Evolutionary conservation across 345 rosid genomes (phyloP), one percentile per base, ranked within the genome.

Genomic region (Populus pruinosa): DNA sequence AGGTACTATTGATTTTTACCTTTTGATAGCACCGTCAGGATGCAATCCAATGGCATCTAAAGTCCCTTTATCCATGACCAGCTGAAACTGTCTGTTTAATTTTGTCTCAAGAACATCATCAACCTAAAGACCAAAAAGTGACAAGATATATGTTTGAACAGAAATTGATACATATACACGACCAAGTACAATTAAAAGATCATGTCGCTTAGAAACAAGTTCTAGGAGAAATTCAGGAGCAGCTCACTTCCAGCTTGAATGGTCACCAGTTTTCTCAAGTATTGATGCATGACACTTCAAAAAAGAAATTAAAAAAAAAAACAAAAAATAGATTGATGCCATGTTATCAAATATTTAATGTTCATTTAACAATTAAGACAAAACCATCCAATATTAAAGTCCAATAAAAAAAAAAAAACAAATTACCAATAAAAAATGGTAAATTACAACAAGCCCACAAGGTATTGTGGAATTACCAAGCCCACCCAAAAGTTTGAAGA

Each of bases 41-140:
- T 96, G 98, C 90, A 96, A 87, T 63, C 99, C 98, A 79, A 96
- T 91, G 67, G 98, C 99, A 87, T 96, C 99, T 56, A 96, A 82
- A 49, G 99, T 96, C 73, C 98, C 99, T 87, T 96, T 93, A 87
- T 96, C 99, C 88, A 96, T 87, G 79, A 93, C 97, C 81, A 93
- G 93, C 81, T 83, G 86, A 87, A 91, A 96, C 76, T 88, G 90
- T 70, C 83, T 83, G 50, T 88, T 89, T 81, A 93, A 62, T 74
- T 93, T 96, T 55, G 95, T 92, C 33, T 92, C 93, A 31, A 96
- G 93, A 84, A 93, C 83, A 83, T 93, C 98, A 85, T 93, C 98
- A 81, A 89, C 99, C 99, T 96, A 77, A 70, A 70, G 8, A 38
- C 47, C 53, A 75, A 74, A 47, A 70, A 31, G 35, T 59, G 29